Base-by-base conservation (phyloP, 208 protist genomes). In the Tritrichomonas foetus region DNA sequence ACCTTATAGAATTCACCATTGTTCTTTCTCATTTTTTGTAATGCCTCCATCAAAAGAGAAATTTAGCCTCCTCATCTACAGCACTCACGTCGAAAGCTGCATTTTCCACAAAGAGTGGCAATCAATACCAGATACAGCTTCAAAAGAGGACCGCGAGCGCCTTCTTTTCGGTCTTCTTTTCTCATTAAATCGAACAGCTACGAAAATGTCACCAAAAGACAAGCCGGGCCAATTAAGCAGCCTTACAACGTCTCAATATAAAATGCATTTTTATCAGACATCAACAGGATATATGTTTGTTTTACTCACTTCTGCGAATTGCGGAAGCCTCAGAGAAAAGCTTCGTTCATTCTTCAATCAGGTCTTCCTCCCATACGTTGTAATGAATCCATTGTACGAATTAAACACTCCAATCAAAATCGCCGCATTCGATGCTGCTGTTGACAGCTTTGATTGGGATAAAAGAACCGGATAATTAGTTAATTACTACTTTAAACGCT, bases 151-250 rank as follows among this genome's bases (percentile, higher is more conserved):
- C 22, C 44, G 78, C 33, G 78, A 89, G 30, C 33, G 47, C 53
- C 78, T 89, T 89, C 47, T 89, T 44, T 89, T 89, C n/a, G 78
- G 78, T 89, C 78, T 89, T 89, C 30, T 89, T 0, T 89, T 89
- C 30, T 89, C 78, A 39, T 36, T 89, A 20, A 89, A 47, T 44
- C 41, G 78, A 22, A 89, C 78, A 61, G 78, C 78, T 36, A 25
- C 44, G 0, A 89, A 89, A 57, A 89, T 89, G 78, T 89, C 78
- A 57, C 78, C 78, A 89, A 44, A 89, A 89, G 25, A 27, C 16
- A 53, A 89, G 41, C 78, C 78, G 30, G 78, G 78, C 3, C 44
- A 47, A n/a, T 39, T 57, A 20, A 61, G 47, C 20, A 89, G 47
- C 39, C 47, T 89, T 39, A 89, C 78, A 57, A 89, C 78, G 22